phyloP scores from a whole-genome alignment of 441 rosid genomes.

The Mallotus japonicus region DNA sequence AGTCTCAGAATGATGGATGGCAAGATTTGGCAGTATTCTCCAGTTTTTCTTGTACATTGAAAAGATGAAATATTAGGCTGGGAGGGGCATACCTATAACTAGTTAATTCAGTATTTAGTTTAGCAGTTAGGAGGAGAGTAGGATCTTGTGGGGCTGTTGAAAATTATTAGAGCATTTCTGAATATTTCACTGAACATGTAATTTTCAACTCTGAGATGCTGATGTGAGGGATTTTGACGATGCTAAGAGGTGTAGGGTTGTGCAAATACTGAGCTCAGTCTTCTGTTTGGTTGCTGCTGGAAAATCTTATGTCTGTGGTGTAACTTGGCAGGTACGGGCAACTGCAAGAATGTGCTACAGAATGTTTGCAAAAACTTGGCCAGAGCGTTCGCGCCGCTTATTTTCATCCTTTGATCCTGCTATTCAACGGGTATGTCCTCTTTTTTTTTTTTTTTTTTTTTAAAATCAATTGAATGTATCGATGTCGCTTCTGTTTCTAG shows the following conservation, averaged over 20 bases:
- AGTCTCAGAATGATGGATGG: neutral
- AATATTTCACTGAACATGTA: neutral
- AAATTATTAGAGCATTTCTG: neutral
- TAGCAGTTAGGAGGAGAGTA: slow-evolving; percentile 1
- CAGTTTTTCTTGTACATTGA: neutral
- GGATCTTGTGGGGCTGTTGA: neutral
- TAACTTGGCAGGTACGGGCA: slow-evolving; percentile 74
- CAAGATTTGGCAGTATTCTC: neutral
- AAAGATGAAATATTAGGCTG: neutral
- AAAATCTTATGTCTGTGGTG: neutral
- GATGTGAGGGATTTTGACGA: neutral
- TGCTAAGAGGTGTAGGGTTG: neutral
- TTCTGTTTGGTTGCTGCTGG: neutral
- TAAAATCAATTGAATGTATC: neutral
- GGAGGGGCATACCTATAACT: neutral
- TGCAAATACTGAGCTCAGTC: slow-evolving; percentile 2
- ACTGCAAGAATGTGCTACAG: slow-evolving; percentile 99
- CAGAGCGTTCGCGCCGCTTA: slow-evolving; percentile 89
- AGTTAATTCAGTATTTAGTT: neutral
- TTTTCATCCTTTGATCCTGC: slow-evolving; percentile 89
- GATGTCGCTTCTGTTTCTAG: neutral
- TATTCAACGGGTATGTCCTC: slow-evolving; percentile 81
- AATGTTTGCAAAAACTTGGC: slow-evolving; percentile 98
- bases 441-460: neutral
- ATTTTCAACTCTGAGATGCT: neutral